These are phyloP conservation scores for Platanthera guangdongensis DNA, from an alignment of 106 monocot species.

Conservation along the genomic window DNA sequence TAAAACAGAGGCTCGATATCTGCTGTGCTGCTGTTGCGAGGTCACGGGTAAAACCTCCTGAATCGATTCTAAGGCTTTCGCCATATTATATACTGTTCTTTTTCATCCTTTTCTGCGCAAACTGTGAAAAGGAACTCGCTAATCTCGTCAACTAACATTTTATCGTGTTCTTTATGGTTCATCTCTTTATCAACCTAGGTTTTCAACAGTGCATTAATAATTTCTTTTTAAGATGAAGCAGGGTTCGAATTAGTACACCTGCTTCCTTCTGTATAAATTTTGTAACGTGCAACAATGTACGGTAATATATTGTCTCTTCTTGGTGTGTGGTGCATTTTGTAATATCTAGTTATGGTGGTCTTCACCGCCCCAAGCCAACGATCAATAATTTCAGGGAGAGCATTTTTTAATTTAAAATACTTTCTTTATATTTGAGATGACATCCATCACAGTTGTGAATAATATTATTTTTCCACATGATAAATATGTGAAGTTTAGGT, in stretches of 20 bases:
- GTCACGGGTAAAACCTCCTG: slow-evolving; percentile 27
- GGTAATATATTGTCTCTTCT: neutral
- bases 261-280: neutral
- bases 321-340: neutral
- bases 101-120: neutral
- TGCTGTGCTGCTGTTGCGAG: slow-evolving; percentile 42
- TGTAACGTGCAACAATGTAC: neutral
- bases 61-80: neutral
- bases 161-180: neutral
- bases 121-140: too few relatives aligned
- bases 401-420: too few relatives aligned
- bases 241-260: neutral
- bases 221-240: neutral
- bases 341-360: neutral
- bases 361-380: too few relatives aligned
- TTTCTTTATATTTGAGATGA: too few relatives aligned
- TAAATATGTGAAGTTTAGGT: too few relatives aligned
- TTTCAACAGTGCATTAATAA: neutral
- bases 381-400: too few relatives aligned
- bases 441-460: too few relatives aligned
- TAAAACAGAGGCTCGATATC: slow-evolving; percentile 53
- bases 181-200: neutral
- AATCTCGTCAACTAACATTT: too few relatives aligned
- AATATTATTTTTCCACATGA: too few relatives aligned
- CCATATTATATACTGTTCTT: neutral